Percentiles rank a stretch among this genome's conserved stretches.
These are phyloP conservation scores for Trametes hirsuta DNA, from an alignment of 1,284 basidiomycete species.

Conservation along the genomic window DNA sequence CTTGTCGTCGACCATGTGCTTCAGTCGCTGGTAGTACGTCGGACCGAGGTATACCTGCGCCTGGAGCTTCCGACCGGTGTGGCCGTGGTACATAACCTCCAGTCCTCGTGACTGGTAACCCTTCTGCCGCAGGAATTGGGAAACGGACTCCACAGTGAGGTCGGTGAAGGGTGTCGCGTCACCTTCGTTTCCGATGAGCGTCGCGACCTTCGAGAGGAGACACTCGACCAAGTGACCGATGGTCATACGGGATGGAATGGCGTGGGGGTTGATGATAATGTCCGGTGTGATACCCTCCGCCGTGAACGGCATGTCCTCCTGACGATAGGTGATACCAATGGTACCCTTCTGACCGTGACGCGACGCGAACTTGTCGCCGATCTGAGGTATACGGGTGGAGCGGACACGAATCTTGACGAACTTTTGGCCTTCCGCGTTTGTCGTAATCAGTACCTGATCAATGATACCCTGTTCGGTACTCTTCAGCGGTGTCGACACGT, in stretches of 20 bases:
- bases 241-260: constrained; percentile 99
- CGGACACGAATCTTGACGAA: constrained; percentile 98
- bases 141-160: constrained; percentile 95
- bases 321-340: constrained; percentile 98
- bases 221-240: constrained; percentile 99
- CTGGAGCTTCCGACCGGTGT: constrained; percentile 95
- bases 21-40: constrained; percentile 98
- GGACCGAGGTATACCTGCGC: constrained; percentile 98
- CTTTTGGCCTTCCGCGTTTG: constrained; percentile 94
- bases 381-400: constrained; percentile 95
- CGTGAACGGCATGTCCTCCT: constrained; percentile 99
- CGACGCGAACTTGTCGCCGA: constrained; percentile 99
- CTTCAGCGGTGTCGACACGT: constrained; percentile 97
- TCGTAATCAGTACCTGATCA: constrained; percentile 97
- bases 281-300: constrained; percentile 96
- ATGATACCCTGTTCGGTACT: constrained; percentile 98
- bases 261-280: constrained; percentile 98
- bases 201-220: constrained; percentile 95
- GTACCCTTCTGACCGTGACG: constrained; percentile 99
- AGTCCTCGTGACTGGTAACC: constrained; percentile 97
- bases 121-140: constrained; percentile 76
- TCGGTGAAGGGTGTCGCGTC: constrained; percentile 99
- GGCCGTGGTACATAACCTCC: constrained; percentile 99
- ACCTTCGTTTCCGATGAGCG: constrained; percentile 94
- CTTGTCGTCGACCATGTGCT: constrained; percentile 99